These are phyloP conservation scores for Phytophthora megakarya DNA, from an alignment of 352 stramenopile species.

Conservation along the genomic window DNA sequence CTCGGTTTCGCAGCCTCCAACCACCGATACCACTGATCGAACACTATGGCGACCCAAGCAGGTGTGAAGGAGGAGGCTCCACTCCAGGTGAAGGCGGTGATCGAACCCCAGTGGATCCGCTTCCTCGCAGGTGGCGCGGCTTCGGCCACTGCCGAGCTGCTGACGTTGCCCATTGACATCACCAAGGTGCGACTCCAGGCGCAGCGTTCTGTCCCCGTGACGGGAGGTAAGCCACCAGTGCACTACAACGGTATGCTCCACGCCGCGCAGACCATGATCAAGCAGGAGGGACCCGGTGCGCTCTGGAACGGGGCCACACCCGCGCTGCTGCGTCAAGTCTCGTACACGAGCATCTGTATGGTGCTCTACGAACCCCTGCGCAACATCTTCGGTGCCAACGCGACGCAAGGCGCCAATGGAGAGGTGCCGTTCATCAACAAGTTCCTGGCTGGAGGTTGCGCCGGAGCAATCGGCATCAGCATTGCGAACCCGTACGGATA, in stretches of 20 bases:
- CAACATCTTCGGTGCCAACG: constrained; percentile 70
- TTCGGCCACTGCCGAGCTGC: constrained; percentile 73
- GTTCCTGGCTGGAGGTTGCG: constrained; percentile 77
- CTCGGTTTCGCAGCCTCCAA: constrained; percentile 21
- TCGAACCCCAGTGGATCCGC: constrained; percentile 69
- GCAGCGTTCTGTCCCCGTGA: constrained; percentile 45
- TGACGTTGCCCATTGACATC: constrained; percentile 87
- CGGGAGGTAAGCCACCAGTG: constrained; percentile 37
- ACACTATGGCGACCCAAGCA: constrained; percentile 40
- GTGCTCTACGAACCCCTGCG: constrained; percentile 85
- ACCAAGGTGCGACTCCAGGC: constrained; percentile 86
- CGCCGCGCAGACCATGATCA: constrained; percentile 64
- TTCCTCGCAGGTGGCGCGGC: constrained; percentile 74
- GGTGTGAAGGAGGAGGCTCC: constrained; percentile 35
- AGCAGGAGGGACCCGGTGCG: constrained; percentile 61
- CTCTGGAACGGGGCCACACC: constrained; percentile 83
- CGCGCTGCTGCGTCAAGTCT: constrained; percentile 83
- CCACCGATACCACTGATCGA: background rate
- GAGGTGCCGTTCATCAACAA: constrained; percentile 82
- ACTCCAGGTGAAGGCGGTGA: constrained; percentile 45
- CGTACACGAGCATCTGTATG: constrained; percentile 89
- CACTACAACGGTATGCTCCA: constrained; percentile 85
- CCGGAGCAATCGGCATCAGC: constrained; percentile 79
- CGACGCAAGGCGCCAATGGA: constrained; percentile 29
- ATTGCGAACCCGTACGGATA: constrained; percentile 89